A percentile compares a stretch with the other conserved stretches of the same genome.
Conservation (phyloP, 2,329 filamentous ascomycete genomes). For the Exophiala sideris region DNA sequence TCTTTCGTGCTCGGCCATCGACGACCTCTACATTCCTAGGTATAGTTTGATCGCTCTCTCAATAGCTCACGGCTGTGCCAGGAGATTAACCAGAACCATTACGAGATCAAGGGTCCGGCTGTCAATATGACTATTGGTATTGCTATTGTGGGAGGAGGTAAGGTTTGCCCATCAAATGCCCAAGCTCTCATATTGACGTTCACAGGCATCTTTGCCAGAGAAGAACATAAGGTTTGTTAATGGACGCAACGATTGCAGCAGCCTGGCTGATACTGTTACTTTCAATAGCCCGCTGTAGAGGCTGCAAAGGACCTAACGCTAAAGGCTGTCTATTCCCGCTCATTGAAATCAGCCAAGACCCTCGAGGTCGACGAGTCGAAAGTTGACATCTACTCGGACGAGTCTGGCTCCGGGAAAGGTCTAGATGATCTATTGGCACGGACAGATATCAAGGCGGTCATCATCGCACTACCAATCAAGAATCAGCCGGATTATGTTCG, state of each 20-base stretch:
- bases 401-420: slow-evolving; percentile 43
- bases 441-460: slow-evolving; percentile 49
- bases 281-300: slow-evolving; percentile 49
- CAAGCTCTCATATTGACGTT: background rate
- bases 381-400: slow-evolving; percentile 56
- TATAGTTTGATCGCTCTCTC: background rate
- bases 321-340: slow-evolving; percentile 59
- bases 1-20: too few relatives aligned
- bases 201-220: slow-evolving; percentile 54
- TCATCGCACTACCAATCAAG: slow-evolving; percentile 54
- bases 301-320: slow-evolving; percentile 44
- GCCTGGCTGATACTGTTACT: slow-evolving; percentile 1
- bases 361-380: slow-evolving; percentile 35
- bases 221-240: slow-evolving; percentile 50
- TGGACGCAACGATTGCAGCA: background rate
- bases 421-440: slow-evolving; percentile 48
- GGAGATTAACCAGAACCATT: background rate
- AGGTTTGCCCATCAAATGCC: slow-evolving; percentile 5
- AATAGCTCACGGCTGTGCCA: background rate
- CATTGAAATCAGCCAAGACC: slow-evolving; percentile 50
- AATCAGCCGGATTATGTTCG: slow-evolving; percentile 52
- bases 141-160: slow-evolving; percentile 54
- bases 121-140: slow-evolving; percentile 42
- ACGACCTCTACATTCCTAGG: too few relatives aligned
- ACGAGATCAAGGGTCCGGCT: background rate